Percentiles rank a stretch among this genome's conserved stretches.
These are phyloP conservation scores for Canna indica DNA, from an alignment of 176 grass and related monocot genomes.

Conservation along the genomic window DNA sequence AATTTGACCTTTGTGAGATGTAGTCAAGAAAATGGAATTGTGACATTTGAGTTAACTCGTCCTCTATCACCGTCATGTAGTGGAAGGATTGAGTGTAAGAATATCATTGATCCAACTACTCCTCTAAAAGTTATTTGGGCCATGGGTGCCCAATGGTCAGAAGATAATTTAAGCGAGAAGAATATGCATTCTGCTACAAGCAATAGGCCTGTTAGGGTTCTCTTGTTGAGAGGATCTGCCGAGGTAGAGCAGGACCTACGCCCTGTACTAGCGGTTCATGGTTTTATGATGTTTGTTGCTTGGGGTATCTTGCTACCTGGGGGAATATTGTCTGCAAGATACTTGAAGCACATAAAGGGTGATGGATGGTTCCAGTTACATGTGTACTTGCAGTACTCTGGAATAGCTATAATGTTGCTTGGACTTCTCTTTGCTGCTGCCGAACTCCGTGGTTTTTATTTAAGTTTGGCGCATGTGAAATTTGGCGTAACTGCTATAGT, in stretches of 20 bases:
- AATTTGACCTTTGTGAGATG: slow-evolving; percentile 14
- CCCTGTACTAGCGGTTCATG: slow-evolving; percentile 68
- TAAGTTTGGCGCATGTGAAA: slow-evolving; percentile 71
- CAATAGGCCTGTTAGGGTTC: slow-evolving; percentile 16
- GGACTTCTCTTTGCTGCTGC: slow-evolving; percentile 66
- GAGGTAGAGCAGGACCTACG: slow-evolving; percentile 76
- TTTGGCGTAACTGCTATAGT: slow-evolving; percentile 63
- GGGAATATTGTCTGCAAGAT: slow-evolving; percentile 77
- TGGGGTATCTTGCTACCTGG: slow-evolving; percentile 86
- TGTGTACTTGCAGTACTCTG: slow-evolving; percentile 74
- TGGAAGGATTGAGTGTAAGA: slow-evolving; percentile 10
- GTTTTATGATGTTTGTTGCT: slow-evolving; percentile 95
- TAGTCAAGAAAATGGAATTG: slow-evolving; percentile 13
- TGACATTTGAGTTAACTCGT: slow-evolving; percentile 15
- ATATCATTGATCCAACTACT: slow-evolving; percentile 21
- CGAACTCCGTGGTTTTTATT: slow-evolving; percentile 52
- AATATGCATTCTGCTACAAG: slow-evolving; percentile 23
- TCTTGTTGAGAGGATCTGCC: slow-evolving; percentile 32
- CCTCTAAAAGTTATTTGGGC: slow-evolving; percentile 18
- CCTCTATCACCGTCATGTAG: slow-evolving; percentile 12
- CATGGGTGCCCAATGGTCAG: slow-evolving; percentile 1
- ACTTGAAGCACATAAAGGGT: slow-evolving; percentile 73
- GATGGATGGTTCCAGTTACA: slow-evolving; percentile 84
- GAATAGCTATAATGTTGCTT: slow-evolving; percentile 64
- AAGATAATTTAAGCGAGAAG: slow-evolving; percentile 6